Conservation (phyloP, 1,284 basidiomycete species). For the Sutorius eximius region DNA sequence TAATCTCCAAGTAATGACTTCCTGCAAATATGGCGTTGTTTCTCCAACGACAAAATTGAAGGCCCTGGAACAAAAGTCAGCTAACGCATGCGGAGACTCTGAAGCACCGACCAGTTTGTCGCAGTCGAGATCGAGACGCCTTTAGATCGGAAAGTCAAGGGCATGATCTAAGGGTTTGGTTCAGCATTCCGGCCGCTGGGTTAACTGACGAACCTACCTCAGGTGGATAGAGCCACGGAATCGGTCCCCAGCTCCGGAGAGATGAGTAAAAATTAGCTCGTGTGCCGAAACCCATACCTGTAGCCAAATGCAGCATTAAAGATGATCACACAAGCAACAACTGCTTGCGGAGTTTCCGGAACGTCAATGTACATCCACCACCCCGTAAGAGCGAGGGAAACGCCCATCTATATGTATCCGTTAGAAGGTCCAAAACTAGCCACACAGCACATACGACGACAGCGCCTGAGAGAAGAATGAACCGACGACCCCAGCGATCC, state of each 20-base stretch:
- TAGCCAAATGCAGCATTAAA: constrained; percentile 95
- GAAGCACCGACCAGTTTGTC: constrained; percentile 45
- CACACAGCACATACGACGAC: constrained; percentile 59
- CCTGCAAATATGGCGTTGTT: constrained; percentile 86
- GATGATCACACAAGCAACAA: constrained; percentile 88
- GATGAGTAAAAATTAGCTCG: constrained; percentile 5
- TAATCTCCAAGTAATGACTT: constrained; percentile 87
- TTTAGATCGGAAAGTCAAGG: constrained; percentile 86
- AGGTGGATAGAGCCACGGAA: constrained; percentile 88
- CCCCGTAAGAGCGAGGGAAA: constrained; percentile 76
- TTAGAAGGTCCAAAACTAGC: constrained; percentile 4
- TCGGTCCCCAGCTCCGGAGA: constrained; percentile 60
- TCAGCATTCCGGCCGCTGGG: constrained; percentile 2
- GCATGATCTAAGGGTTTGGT: constrained; percentile 73
- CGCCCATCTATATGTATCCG: constrained; percentile 61
- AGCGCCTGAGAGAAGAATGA: constrained; percentile 92
- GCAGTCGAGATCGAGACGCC: constrained; percentile 93
- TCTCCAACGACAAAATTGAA: constrained; percentile 92
- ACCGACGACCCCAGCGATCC: constrained; percentile 87
- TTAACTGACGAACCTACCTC: constrained; percentile 48
- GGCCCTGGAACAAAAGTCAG: constrained; percentile 51
- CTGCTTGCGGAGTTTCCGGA: constrained; percentile 81
- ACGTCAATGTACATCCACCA: constrained; percentile 95
- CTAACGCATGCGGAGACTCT: constrained; percentile 27
- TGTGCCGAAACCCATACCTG: constrained; percentile 44